These are phyloP conservation scores for Mercurialis annua DNA, from an alignment of 345 rosid species.

Conservation along the genomic window DNA sequence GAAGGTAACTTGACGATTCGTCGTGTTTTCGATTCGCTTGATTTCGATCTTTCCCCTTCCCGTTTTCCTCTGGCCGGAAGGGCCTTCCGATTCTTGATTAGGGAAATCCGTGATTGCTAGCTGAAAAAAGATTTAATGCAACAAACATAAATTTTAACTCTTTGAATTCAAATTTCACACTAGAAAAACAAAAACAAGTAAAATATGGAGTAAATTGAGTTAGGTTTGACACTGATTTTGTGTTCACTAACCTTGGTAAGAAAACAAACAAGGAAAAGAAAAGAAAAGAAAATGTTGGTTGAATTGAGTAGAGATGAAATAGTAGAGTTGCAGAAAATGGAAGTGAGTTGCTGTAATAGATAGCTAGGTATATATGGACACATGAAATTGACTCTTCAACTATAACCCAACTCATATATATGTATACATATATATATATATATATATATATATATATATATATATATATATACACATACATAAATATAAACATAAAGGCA, in stretches of 20 bases:
- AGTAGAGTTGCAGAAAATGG: slow-evolving; percentile 45
- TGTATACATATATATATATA: too few species aligned
- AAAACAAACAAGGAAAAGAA: slow-evolving; percentile 10
- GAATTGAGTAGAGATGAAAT: slow-evolving; percentile 14
- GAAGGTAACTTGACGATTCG: slow-evolving; percentile 85
- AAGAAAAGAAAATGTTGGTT: slow-evolving; percentile 11
- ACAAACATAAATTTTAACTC: too few species aligned
- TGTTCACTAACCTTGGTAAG: slow-evolving; percentile 23
- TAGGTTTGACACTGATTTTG: slow-evolving; percentile 10
- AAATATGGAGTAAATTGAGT: background rate
- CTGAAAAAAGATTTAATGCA: too few species aligned
- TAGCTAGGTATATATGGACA: slow-evolving; percentile 35
- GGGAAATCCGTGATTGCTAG: slow-evolving; percentile 49
- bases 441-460: too few species aligned
- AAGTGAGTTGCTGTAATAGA: slow-evolving; percentile 34
- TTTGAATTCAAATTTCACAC: too few species aligned
- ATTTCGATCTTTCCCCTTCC: slow-evolving; percentile 78
- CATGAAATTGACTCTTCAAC: slow-evolving; percentile 45
- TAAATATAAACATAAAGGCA: background rate
- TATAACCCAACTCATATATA: slow-evolving; percentile 23
- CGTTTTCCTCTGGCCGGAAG: slow-evolving; percentile 12
- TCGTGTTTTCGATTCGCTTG: slow-evolving; percentile 73
- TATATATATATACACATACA: too few species aligned
- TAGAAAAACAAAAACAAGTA: background rate
- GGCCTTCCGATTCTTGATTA: slow-evolving; percentile 39